A percentile compares a stretch with the other conserved stretches of the same genome.
Conservation (phyloP, 164 flowering plant genomes). For the Euptelea pleiosperma region DNA sequence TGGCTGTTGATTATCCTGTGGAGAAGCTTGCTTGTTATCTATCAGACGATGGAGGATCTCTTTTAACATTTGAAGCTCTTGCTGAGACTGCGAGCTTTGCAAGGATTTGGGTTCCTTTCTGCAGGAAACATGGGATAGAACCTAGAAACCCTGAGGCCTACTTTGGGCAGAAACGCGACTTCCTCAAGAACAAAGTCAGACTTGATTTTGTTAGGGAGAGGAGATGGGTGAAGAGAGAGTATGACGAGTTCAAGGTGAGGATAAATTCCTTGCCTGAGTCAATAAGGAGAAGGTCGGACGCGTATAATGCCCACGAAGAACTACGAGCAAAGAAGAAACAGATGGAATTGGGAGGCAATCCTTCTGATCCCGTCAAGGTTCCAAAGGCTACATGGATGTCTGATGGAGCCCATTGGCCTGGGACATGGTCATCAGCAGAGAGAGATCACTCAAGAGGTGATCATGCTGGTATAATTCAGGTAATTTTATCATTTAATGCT, state of each 20-base stretch:
- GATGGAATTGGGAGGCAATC: conserved; percentile 51
- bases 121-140: conserved; percentile 74
- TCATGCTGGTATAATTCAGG: conserved; percentile 93
- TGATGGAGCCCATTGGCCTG: conserved; percentile 92
- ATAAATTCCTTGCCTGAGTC: conserved; percentile 82
- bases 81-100: conserved; percentile 93
- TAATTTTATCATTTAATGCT: conserved; percentile 13
- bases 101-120: conserved; percentile 84
- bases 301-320: conserved; percentile 81
- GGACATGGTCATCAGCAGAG: conserved; percentile 74
- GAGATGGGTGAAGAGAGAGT: conserved; percentile 79
- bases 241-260: conserved; percentile 93
- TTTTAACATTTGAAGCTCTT: conserved; percentile 84
- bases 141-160: conserved; percentile 85
- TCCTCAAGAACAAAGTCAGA: conserved; percentile 71
- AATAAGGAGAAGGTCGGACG: conserved; percentile 84
- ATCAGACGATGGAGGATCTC: conserved; percentile 87
- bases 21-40: conserved; percentile 84
- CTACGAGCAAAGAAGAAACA: conserved; percentile 59
- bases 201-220: conserved; percentile 88
- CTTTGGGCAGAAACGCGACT: conserved; percentile 74
- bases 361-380: conserved; percentile 46
- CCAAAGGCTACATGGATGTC: conserved; percentile 96
- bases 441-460: conserved; percentile 78
- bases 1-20: conserved; percentile 86